Evolutionary conservation across 805 yeast genomes (phyloP), one percentile per base, ranked within the genome.

Genomic region (Hanseniaspora guilliermondii): DNA sequence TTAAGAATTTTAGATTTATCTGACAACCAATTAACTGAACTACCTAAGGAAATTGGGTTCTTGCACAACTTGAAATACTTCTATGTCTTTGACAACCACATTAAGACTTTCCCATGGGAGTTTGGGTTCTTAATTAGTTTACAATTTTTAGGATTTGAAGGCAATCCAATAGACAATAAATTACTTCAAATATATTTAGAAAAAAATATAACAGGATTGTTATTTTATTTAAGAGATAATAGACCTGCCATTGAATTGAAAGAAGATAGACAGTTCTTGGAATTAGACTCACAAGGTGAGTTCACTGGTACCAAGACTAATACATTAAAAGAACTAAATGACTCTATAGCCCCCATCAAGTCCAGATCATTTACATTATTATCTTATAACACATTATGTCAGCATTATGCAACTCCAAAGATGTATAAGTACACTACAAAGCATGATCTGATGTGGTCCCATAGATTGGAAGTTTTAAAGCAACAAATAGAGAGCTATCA

Each of bases 381-480:
- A 77, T 80, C 88, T 38, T 91, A 88, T 72, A 93, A 93, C 70
- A 87, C 94, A 2, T 73, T 93, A 65, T 93, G 98, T 68, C 97
- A 91, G 66, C 93, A 85, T 66, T 91, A 91, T 70, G 97, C 97
- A 2, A 87, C 96, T 3, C 77, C 93, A 21, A 84, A 81, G 65
- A 76, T 91, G 83, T 93, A 87, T 68, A 91, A 85, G 62, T 91
- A 86, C 65, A 88, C 97, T 1, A 97, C 97, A 22, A 80, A 95
- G 1, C 93, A 98, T 97, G 99, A 97, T 2, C 76, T 93, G 58
- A 79, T 81, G 53, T 91, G 97, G 97, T 85, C 85, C 12, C 88
- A 83, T 69, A 83, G 99, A 68, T 79, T 84, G 63, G 82, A 85
- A 57, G 73, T 79, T 40, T 74, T 93, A 59, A 79, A 81, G 55